phyloP scores from a whole-genome alignment of 2,329 filamentous ascomycete genomes.

The Trichoderma citrinoviride region DNA sequence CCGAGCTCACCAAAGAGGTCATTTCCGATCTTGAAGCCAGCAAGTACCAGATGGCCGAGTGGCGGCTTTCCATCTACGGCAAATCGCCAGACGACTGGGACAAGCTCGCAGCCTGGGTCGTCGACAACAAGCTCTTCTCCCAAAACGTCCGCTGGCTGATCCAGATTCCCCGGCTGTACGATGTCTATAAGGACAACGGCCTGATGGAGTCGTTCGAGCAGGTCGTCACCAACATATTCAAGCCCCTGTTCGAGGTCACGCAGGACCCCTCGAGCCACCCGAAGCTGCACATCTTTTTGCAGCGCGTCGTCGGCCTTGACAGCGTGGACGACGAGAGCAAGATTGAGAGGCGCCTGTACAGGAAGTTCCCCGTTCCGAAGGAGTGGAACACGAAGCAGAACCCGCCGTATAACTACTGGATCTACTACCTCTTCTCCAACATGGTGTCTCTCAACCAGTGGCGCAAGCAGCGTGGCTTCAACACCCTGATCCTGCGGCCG shows the following conservation, averaged over 20 bases:
- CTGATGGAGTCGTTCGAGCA: conserved; percentile 89
- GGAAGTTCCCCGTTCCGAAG: conserved; percentile 88
- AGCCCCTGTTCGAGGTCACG: conserved; percentile 92
- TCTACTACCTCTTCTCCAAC: conserved; percentile 95
- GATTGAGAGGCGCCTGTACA: conserved; percentile 84
- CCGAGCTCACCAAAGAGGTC: conserved; percentile 97
- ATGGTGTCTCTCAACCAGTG: conserved; percentile 88
- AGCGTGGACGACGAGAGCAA: conserved; percentile 99
- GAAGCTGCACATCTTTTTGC: conserved; percentile 90
- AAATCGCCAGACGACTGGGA: conserved; percentile 94
- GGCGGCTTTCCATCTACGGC: conserved; percentile 97
- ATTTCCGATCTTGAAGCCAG: conserved; percentile 95
- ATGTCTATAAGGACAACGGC: conserved; percentile 88
- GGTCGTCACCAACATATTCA: conserved; percentile 86
- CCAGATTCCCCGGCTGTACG: conserved; percentile 89
- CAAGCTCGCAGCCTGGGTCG: conserved; percentile 96
- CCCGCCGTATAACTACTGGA: conserved; percentile 98
- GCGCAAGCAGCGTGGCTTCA: conserved; percentile 89
- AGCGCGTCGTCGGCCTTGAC: conserved; percentile 94
- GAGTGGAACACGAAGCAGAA: conserved; percentile 92
- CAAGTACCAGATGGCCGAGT: conserved; percentile 99
- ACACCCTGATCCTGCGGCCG: conserved; percentile 87
- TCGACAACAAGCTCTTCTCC: conserved; percentile 98
- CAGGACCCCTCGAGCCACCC: conserved; percentile 81
- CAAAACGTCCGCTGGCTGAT: conserved; percentile 97